These are phyloP conservation scores for Candolleomyces efflorescens DNA, from an alignment of 768 basidiomycete genomes.

Conservation along the genomic window DNA sequence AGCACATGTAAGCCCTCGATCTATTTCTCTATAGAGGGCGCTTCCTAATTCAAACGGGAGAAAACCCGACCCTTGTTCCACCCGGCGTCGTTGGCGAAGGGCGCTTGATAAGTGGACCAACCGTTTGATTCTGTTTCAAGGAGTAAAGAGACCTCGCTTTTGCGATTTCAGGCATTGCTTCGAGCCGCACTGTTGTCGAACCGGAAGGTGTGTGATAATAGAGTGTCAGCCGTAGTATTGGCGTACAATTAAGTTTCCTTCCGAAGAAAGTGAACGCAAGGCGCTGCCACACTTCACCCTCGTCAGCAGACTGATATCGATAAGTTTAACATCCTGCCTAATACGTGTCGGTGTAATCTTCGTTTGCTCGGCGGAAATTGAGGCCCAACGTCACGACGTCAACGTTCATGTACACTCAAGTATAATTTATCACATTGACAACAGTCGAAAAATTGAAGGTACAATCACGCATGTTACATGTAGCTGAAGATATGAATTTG, in stretches of 20 bases:
- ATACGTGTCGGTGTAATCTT: neutral
- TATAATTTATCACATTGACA: neutral
- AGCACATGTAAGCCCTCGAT: neutral
- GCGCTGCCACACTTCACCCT: too few relatives aligned
- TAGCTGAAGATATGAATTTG: neutral
- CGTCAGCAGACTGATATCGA: slow-evolving; percentile 4
- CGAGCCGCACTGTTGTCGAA: neutral
- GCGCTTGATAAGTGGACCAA: slow-evolving; percentile 2
- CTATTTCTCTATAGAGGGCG: neutral
- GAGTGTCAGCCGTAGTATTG: neutral
- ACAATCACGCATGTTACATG: slow-evolving; percentile 3
- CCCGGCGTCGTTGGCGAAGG: neutral
- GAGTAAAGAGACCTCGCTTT: neutral
- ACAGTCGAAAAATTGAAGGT: slow-evolving; percentile 1
- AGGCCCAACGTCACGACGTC: neutral
- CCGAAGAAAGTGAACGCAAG: neutral
- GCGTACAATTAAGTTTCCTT: neutral
- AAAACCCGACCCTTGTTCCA: slow-evolving; percentile 2
- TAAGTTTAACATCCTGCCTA: neutral
- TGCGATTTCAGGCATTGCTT: slow-evolving; percentile 2
- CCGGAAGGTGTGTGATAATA: neutral
- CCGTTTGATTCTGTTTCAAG: neutral
- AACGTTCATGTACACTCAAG: too few relatives aligned
- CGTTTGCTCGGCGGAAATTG: neutral
- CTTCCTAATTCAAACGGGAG: neutral